Base-by-base conservation (phyloP, 768 basidiomycete species). In the Boletus rufocinnamomeus region DNA sequence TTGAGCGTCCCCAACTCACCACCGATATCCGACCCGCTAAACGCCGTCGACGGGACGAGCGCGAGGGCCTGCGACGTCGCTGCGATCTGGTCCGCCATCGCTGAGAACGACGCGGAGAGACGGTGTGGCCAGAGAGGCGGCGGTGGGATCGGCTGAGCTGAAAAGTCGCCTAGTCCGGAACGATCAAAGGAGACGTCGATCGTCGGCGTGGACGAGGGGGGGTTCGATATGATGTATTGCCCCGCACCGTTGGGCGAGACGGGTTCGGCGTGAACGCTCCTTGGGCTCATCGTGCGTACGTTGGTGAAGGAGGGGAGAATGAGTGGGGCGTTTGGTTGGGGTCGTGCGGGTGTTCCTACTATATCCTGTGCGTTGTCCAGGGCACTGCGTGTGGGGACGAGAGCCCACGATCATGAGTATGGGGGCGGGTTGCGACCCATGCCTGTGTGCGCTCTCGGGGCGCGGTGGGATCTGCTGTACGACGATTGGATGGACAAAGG, bases 61-160 rank as follows among this genome's bases (percentile, higher is more conserved):
- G 75, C 69, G 40, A 78, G 70, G 16, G 74, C 75, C 40, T 75
- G 74, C 14, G 75, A 75, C n/a, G 78, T 75, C 1, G 72, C 71
- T n/a, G 68, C 66, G 53, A 79, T 77, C 65, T 79, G 76, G 28
- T 73, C 70, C 4, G 77, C 76, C 64, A 79, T 76, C 27, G 73
- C 68, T 14, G 71, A 67, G 48, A 79, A 75, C 28, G 77, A 77
- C 21, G 72, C 60, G 0, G 77, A 74, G 35, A 79, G 66, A 13
- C 69, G 69, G 53, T 70, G 66, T 1, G 69, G 67, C 77, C 75
- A 76, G 48, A 69, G 57, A 0, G 66, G 61, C 16, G 58, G 56
- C 0, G 53, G 49, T 13, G 54, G 58, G 23, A 1, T 11, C 45
- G 21, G 50, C 17, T 38, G 55, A 2, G 17, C 16, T 16, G 19